Evolutionary conservation across 129 eudicot genomes (phyloP), one percentile per base, ranked within the genome.

Genomic region (Flaveria linearis): DNA sequence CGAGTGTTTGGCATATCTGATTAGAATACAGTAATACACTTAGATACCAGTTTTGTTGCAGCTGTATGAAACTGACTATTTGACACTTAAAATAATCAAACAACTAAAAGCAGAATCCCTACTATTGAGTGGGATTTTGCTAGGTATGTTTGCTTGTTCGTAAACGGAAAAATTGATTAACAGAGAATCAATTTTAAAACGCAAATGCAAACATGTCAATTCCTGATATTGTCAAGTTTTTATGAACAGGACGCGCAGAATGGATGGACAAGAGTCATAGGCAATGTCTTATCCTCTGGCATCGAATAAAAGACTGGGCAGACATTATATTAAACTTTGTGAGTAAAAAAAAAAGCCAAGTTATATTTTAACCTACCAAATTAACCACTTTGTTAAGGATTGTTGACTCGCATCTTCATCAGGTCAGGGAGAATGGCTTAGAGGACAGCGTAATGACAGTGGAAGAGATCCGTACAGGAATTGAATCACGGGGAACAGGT

Each of bases 231-330:
- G 10, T 63, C 43, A 14, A 62, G 5, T 62, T 7, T 15, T 23
- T 22, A 25, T 46, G 71, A 76, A 76, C 82, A 92, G 98, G 93
- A 30, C 98, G 93, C 69, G 93, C 98, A 2, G 96, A 92, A 71
- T 92, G 96, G 96, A 84, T 88, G 86, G 92, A 90, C 77, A 92
- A 89, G 81, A 79, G 85, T 56, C 97, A 79, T 39, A 84, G 88
- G 71, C 90, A 80, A 66, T 92, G 97, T 77, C 90, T 89, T 36
- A 76, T 92, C 72, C 93, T 92, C 36, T 92, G 97, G 96, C 96
- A 92, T 74, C 82, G 96, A 74, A 89, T 92, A 42, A 92, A 89
- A 84, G 96, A 92, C 49, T 89, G 96, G 96, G 96, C 97, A n/a
- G 97, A 92, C 74, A 75, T 92, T 71, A 84, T 92, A 70, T 71